Conservation (phyloP, 2,329 filamentous ascomycete genomes). For the Microdochium bolleyi region DNA sequence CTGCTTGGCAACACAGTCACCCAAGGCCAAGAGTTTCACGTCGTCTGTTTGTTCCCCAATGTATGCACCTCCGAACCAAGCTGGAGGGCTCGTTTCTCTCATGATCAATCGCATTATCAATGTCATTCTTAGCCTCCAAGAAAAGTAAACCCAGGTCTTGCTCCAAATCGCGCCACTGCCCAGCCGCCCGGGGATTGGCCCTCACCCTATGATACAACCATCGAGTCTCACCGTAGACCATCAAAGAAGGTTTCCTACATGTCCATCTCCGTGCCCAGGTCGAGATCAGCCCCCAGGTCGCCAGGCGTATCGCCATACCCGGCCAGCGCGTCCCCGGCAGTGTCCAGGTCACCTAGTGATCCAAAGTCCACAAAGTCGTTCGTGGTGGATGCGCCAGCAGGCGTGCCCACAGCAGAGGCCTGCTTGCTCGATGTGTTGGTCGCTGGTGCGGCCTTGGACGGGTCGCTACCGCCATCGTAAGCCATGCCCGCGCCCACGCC, state of each 20-base stretch:
- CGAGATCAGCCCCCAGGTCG: slow-evolving; percentile 46
- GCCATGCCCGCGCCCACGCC: slow-evolving; percentile 5
- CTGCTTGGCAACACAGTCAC: too few relatives aligned
- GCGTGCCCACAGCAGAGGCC: slow-evolving; percentile 34
- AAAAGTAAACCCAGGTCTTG: too few relatives aligned
- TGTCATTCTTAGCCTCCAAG: too few relatives aligned
- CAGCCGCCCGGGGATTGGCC: too few relatives aligned
- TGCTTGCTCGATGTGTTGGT: slow-evolving; percentile 23
- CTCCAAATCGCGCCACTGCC: too few relatives aligned
- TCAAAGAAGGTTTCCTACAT: background rate
- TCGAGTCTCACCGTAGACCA: background rate
- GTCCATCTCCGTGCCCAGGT: slow-evolving; percentile 61
- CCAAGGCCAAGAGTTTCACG: too few relatives aligned
- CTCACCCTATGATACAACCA: too few relatives aligned
- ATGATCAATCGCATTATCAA: too few relatives aligned
- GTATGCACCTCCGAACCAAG: too few relatives aligned
- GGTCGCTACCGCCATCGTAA: slow-evolving; percentile 10
- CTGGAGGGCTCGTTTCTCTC: too few relatives aligned
- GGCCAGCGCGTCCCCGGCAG: slow-evolving; percentile 63
- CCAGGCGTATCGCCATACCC: slow-evolving; percentile 51
- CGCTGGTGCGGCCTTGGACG: slow-evolving; percentile 9
- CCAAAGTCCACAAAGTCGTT: slow-evolving; percentile 54
- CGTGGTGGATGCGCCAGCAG: slow-evolving; percentile 22
- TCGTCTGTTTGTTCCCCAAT: too few relatives aligned
- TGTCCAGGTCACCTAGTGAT: slow-evolving; percentile 58